Evolutionary conservation across 164 flowering plant genomes (phyloP).

Genomic region (Annona cherimola): DNA sequence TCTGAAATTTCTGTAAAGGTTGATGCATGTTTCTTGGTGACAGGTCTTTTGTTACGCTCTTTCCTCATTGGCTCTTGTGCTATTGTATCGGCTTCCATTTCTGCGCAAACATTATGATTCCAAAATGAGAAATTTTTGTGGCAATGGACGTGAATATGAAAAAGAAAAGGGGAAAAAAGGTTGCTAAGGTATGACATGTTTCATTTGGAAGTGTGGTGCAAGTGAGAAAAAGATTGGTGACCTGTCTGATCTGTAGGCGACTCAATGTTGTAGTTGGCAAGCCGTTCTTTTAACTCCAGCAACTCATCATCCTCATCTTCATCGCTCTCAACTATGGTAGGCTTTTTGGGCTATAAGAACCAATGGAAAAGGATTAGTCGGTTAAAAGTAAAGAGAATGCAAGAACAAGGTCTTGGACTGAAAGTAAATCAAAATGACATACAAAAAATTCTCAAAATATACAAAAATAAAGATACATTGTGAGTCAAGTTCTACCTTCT

Average conservation of each 20-base stretch:
- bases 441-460: no score
- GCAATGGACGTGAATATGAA: background rate
- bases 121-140: no score
- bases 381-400: no score
- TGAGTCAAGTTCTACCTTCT: no score
- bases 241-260: constrained; percentile 63
- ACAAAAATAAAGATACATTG: no score
- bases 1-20: constrained; percentile 36
- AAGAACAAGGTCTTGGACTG: no score
- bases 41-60: constrained; percentile 40
- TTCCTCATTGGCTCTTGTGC: constrained; percentile 32
- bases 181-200: background rate
- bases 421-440: no score
- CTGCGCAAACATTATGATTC: constrained; percentile 14
- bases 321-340: constrained; percentile 22
- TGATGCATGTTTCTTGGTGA: constrained; percentile 26
- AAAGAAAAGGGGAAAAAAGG: background rate
- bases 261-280: constrained; percentile 69
- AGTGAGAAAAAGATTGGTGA: constrained; percentile 14
- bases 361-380: background rate
- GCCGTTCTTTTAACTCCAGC: constrained; percentile 48
- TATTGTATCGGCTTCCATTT: constrained; percentile 38
- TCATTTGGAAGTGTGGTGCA: background rate
- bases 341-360: constrained; percentile 28
- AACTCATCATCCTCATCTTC: constrained; percentile 64